Base-by-base conservation (phyloP, 179 eudicot genomes). In the Vitellaria paradoxa region DNA sequence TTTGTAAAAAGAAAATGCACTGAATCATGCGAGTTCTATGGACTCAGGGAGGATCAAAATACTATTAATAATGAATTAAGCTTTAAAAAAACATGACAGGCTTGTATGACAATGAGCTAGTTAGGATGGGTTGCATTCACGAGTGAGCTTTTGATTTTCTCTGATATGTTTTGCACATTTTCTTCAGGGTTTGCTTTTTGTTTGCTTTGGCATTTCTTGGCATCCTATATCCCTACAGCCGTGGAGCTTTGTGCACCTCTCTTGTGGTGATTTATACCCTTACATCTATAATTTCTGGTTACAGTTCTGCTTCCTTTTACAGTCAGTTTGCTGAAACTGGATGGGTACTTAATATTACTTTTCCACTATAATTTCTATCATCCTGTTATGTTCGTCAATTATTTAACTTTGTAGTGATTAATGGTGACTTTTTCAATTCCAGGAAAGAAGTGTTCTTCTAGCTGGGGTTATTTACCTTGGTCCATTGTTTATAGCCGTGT, bases 251-350 rank as follows among this genome's bases (percentile, higher is more conserved):
- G 24, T 88, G 86, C 77, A 87, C 88, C 62, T 89, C 84, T 78
- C 69, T 87, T 61, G 82, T 91, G 72, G 79, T 84, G 71, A 61
- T 88, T 65, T 91, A 87, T 84, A 82, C 83, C 72, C 79, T 89
- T 64, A 88, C 93, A 69, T 89, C 94, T 68, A 77, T 77, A 18
- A 75, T 90, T 79, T 91, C 92, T 71, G 98, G 98, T 74, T 93
- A 91, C 83, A 81, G 79, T 76, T 81, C 97, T 9, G 86, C 94
- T 83, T 87, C 98, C 47, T 88, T 88, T 37, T 91, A 85, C 81
- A 82, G 85, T 75, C 94, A 89, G 74, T 90, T 87, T 84, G 47
- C 88, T 73, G 92, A 89, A 82, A 78, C 83, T 76, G 86, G 89
- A 86, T 90, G 96, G 96, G 97, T 93, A 89, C 40, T 5, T 20